Conservation (phyloP, 2,329 filamentous ascomycete genomes). For the Geosmithia flava region DNA sequence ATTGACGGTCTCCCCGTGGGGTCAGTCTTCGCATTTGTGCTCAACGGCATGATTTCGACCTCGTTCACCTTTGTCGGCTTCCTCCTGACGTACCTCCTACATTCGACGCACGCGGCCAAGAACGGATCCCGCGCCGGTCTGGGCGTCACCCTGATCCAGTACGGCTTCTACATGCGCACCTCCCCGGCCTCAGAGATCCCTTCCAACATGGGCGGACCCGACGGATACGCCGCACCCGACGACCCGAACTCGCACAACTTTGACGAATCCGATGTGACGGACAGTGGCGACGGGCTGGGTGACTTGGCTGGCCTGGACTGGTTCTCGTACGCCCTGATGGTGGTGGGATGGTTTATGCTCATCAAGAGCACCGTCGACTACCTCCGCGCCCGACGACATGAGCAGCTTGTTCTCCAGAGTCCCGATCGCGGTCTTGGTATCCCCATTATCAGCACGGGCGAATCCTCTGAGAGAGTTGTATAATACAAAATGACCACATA, state of each 20-base stretch:
- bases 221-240: conserved; percentile 56
- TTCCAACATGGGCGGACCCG: conserved; percentile 33
- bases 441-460: conserved; percentile 77
- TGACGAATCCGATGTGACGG: conserved; percentile 56
- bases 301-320: conserved; percentile 69
- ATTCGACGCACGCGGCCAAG: conserved; percentile 96
- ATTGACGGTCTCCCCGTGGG: conserved; percentile 92
- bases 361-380: conserved; percentile 92
- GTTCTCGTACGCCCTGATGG: conserved; percentile 88
- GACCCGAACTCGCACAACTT: conserved; percentile 90
- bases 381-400: conserved; percentile 74
- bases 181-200: conserved; percentile 27
- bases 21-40: conserved; percentile 75
- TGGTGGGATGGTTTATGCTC: conserved; percentile 95
- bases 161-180: conserved; percentile 89
- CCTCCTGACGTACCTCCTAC: conserved; percentile 91
- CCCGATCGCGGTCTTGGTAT: conserved; percentile 78
- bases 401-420: conserved; percentile 85
- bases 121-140: conserved; percentile 91
- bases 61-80: conserved; percentile 96
- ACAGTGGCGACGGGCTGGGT: conserved; percentile 28
- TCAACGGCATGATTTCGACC: conserved; percentile 95
- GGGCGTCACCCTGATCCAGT: conserved; percentile 90
- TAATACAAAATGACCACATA: conserved; percentile 20
- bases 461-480: conserved; percentile 65